Evolutionary conservation across 1,284 basidiomycete genomes (phyloP), one percentile per base, ranked within the genome.

Genomic region (Porodaedalea pini): DNA sequence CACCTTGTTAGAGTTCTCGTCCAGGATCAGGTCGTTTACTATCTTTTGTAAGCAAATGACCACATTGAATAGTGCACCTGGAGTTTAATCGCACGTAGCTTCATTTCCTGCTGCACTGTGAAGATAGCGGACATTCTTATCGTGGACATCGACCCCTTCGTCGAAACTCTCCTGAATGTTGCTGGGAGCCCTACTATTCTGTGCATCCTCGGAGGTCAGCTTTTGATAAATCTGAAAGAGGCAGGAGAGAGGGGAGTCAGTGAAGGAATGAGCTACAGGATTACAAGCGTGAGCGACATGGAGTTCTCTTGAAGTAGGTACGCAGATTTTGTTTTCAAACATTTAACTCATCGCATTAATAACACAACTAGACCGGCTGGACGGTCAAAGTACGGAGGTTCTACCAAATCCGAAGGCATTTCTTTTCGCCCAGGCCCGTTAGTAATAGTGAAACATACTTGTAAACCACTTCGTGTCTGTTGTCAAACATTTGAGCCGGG

Each of bases 1-100:
- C 17, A 7, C 36, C 53, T 55, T 11, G 25, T 55, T 1, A 37
- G 32, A 19, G 44, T 55, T 6, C 43, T 55, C 8, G 15, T 55
- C 15, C 13, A n/a, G 34, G 53, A 55, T 47, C 53, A 55, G 25
- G 53, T 36, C 43, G 4, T 55, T 21, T 48, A 55, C 34, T 55
- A 45, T 19, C 17, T 47, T 19, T 7, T 55, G 53, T 55, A 37
- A n/a, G 31, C 17, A 36, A 36, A 36, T 36, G 10, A 2, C n/a
- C 10, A 36, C n/a, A n/a, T 36, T 11, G 3, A 36, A 36, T 11
- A 2, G 34, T 4, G 2, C 34, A 36, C 10, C 34, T 36, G 34
- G n/a, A 11, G 34, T 10, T n/a, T 36, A 36, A 36, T 4, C 34
- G 10, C 34, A 11, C n/a, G n/a, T 36, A 36, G 34, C n/a, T 10